Percentiles rank a stretch among this genome's conserved stretches.
These are phyloP conservation scores for Phytophthora sansomeana DNA, from an alignment of 352 stramenopile species.

Conservation along the genomic window DNA sequence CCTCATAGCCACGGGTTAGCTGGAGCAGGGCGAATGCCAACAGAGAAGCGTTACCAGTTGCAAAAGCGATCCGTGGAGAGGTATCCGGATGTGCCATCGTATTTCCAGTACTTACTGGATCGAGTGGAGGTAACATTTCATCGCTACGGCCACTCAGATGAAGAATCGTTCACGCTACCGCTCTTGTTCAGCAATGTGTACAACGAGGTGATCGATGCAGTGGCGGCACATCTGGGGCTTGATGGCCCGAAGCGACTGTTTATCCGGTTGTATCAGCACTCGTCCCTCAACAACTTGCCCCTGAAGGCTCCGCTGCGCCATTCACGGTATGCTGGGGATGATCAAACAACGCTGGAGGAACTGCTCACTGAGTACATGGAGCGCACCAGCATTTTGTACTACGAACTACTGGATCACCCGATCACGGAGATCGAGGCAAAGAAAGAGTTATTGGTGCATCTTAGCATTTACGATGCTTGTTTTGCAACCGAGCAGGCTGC, in stretches of 20 bases:
- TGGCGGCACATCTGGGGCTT: slow-evolving; percentile 57
- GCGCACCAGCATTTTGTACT: slow-evolving; percentile 74
- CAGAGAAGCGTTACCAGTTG: slow-evolving; percentile 7
- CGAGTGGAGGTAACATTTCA: slow-evolving; percentile 81
- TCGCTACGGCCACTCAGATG: slow-evolving; percentile 53
- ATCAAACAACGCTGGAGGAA: slow-evolving; percentile 71
- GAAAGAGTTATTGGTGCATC: slow-evolving; percentile 77
- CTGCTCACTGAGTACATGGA: slow-evolving; percentile 80
- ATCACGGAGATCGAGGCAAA: slow-evolving; percentile 90
- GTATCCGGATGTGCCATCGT: slow-evolving; percentile 78
- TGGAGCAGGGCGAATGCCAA: slow-evolving; percentile 11
- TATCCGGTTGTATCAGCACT: slow-evolving; percentile 87
- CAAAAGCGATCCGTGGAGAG: slow-evolving; percentile 33
- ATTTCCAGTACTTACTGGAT: slow-evolving; percentile 88
- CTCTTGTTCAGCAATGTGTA: slow-evolving; percentile 80
- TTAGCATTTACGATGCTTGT: slow-evolving; percentile 81
- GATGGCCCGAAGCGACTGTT: slow-evolving; percentile 52
- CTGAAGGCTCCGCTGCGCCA: slow-evolving; percentile 80
- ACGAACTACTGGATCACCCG: slow-evolving; percentile 71
- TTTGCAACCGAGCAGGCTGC: slow-evolving; percentile 56
- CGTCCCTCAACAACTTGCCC: slow-evolving; percentile 61
- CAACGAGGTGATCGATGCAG: slow-evolving; percentile 73
- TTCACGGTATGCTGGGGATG: slow-evolving; percentile 62
- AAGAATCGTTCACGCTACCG: slow-evolving; percentile 55
- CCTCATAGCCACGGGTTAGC: slow-evolving; percentile 30